phyloP scores from a whole-genome alignment of 2,329 filamentous ascomycete species.

The Grosmannia huntii region DNA sequence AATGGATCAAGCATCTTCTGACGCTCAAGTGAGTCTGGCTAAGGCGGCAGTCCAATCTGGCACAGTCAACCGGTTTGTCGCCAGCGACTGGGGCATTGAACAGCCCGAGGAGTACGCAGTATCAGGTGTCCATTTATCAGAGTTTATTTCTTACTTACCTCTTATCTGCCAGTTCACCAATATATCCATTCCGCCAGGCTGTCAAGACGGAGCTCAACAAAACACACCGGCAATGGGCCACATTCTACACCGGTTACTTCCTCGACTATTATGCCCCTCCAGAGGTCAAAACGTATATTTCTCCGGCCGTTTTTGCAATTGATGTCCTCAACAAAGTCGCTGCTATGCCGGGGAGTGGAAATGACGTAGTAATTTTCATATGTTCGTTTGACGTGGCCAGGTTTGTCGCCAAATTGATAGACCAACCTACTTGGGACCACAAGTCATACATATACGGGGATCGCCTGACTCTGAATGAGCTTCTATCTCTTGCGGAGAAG shows the following conservation, averaged over 20 bases:
- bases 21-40: constrained; percentile 24
- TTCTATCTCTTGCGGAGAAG: neutral
- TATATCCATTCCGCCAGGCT: neutral
- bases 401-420: neutral
- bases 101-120: constrained; percentile 15
- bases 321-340: constrained; percentile 31
- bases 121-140: no score
- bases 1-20: neutral
- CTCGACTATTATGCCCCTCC: constrained; percentile 32
- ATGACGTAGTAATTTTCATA: constrained; percentile 30
- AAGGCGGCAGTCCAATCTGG: constrained; percentile 26
- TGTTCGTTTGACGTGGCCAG: constrained; percentile 32
- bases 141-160: no score
- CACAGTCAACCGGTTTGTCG: constrained; percentile 26
- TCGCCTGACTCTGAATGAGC: neutral
- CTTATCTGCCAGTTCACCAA: neutral
- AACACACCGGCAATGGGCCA: constrained; percentile 24
- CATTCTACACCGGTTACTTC: constrained; percentile 28
- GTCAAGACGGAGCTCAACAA: constrained; percentile 13
- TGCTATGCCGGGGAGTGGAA: constrained; percentile 34
- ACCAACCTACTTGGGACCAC: neutral
- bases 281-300: constrained; percentile 23
- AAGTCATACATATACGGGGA: neutral
- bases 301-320: constrained; percentile 25
- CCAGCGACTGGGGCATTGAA: constrained; percentile 24